Evolutionary conservation across 2,329 filamentous ascomycete species (phyloP).

Genomic region (Phyllosticta citribraziliensis): DNA sequence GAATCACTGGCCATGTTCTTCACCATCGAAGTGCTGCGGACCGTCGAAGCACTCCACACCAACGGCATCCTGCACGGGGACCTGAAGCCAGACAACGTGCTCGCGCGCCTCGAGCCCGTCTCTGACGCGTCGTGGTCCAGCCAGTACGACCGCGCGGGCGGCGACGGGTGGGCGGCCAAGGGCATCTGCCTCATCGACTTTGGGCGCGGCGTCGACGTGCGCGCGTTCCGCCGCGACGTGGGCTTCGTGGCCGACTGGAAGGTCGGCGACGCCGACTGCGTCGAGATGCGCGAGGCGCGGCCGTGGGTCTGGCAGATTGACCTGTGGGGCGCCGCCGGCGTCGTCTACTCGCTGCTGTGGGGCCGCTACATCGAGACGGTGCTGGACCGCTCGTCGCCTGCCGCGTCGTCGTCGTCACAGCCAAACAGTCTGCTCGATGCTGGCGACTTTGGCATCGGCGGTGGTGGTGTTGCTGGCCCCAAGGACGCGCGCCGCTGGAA

Average conservation of each 20-base stretch:
- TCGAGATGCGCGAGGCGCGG: conserved; percentile 86
- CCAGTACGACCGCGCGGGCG: conserved; percentile 64
- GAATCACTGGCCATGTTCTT: conserved; percentile 94
- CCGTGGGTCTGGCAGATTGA: conserved; percentile 98
- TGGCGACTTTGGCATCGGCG: conserved; percentile 21
- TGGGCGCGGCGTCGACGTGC: conserved; percentile 89
- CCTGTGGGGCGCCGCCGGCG: conserved; percentile 84
- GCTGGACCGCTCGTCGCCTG: conserved; percentile 23
- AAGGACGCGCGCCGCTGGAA: conserved; percentile 54
- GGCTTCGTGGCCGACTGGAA: conserved; percentile 96
- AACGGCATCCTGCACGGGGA: conserved; percentile 82
- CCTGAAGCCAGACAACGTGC: conserved; percentile 89
- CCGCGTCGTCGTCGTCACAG: too few species aligned
- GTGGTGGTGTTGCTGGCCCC: conserved; percentile 45
- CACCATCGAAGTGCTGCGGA: conserved; percentile 79
- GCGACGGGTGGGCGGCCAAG: conserved; percentile 67
- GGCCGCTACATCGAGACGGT: conserved; percentile 87
- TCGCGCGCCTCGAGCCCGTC: conserved; percentile 64
- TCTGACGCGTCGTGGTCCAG: conserved; percentile 41
- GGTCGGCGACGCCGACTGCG: conserved; percentile 75
- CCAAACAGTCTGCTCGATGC: conserved; percentile 54
- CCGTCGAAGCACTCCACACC: conserved; percentile 74
- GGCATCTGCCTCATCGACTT: conserved; percentile 90
- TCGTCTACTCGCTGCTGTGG: conserved; percentile 81
- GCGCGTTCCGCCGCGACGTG: conserved; percentile 63